Percentiles rank a stretch among this genome's conserved stretches.
Conservation (phyloP, 768 basidiomycete species). For the Podaxis carcinomalis region DNA sequence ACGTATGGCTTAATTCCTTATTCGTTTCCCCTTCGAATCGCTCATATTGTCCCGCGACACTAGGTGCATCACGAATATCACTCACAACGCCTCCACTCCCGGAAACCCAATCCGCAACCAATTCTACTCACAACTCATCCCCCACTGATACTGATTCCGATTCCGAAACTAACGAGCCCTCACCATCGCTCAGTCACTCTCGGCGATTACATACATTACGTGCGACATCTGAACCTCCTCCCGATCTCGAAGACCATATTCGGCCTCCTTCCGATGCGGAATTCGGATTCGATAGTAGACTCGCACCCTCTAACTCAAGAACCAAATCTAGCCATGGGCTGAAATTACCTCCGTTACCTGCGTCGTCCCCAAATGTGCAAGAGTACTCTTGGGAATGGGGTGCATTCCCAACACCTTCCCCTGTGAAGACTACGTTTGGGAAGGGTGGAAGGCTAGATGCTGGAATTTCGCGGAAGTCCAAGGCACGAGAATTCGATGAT, state of each 20-base stretch:
- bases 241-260: slow-evolving; percentile 33
- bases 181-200: slow-evolving; percentile 25
- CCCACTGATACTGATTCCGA: slow-evolving; percentile 18
- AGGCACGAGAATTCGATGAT: slow-evolving; percentile 26
- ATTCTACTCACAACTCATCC: slow-evolving; percentile 16
- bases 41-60: background rate
- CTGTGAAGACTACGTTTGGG: slow-evolving; percentile 50
- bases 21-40: background rate
- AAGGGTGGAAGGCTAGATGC: slow-evolving; percentile 37
- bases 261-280: slow-evolving; percentile 7
- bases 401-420: slow-evolving; percentile 78
- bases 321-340: background rate
- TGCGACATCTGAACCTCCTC: slow-evolving; percentile 60
- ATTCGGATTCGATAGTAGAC: background rate
- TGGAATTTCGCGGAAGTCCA: slow-evolving; percentile 15
- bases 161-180: slow-evolving; percentile 14
- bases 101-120: slow-evolving; percentile 19
- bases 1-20: background rate
- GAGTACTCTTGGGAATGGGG: slow-evolving; percentile 97
- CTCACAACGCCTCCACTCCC: slow-evolving; percentile 11
- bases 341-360: slow-evolving; percentile 8
- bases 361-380: slow-evolving; percentile 30
- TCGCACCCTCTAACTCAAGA: slow-evolving; percentile 1
- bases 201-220: slow-evolving; percentile 31
- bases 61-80: slow-evolving; percentile 3